These are phyloP conservation scores for Cladophialophora bantiana DNA, from an alignment of 2,329 filamentous ascomycete species.

Conservation along the genomic window DNA sequence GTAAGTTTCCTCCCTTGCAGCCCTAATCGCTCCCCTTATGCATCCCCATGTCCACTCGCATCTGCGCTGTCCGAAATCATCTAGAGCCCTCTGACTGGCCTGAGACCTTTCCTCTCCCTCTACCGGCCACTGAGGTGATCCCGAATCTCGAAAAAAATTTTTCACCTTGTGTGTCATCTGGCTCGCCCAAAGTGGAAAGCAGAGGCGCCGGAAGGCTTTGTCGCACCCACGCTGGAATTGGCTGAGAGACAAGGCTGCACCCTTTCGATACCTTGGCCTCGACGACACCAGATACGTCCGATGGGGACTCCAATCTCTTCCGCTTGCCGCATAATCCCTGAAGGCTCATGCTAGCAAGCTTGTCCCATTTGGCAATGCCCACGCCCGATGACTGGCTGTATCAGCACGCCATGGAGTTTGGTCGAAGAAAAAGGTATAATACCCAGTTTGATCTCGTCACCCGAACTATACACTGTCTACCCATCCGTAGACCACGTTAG, in stretches of 20 bases:
- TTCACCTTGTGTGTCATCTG: slow-evolving; percentile 33
- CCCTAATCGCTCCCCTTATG: slow-evolving; percentile 21
- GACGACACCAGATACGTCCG: slow-evolving; percentile 25
- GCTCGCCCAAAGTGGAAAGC: slow-evolving; percentile 31
- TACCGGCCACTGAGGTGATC: slow-evolving; percentile 22
- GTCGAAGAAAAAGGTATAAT: slow-evolving; percentile 31
- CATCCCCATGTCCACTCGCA: slow-evolving; percentile 24
- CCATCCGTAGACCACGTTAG: slow-evolving; percentile 14
- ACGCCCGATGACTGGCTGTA: slow-evolving; percentile 26
- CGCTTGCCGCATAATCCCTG: slow-evolving; percentile 33
- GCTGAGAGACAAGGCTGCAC: slow-evolving; percentile 35
- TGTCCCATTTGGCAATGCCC: slow-evolving; percentile 25
- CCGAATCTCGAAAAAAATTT: slow-evolving; percentile 33
- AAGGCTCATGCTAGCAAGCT: slow-evolving; percentile 20
- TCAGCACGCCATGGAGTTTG: slow-evolving; percentile 8
- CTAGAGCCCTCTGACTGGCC: slow-evolving; percentile 25
- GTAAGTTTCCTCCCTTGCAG: slow-evolving; percentile 18
- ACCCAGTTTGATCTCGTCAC: slow-evolving; percentile 27
- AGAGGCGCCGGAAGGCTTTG: slow-evolving; percentile 27
- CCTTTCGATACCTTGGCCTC: slow-evolving; percentile 30
- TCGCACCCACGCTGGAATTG: slow-evolving; percentile 15
- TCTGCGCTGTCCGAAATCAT: slow-evolving; percentile 21
- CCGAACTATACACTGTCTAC: slow-evolving; percentile 19
- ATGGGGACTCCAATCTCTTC: slow-evolving; percentile 36
- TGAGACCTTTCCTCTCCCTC: slow-evolving; percentile 20